Conservation (phyloP, 2,329 filamentous ascomycete genomes). For the Fusarium cyanostomum region DNA sequence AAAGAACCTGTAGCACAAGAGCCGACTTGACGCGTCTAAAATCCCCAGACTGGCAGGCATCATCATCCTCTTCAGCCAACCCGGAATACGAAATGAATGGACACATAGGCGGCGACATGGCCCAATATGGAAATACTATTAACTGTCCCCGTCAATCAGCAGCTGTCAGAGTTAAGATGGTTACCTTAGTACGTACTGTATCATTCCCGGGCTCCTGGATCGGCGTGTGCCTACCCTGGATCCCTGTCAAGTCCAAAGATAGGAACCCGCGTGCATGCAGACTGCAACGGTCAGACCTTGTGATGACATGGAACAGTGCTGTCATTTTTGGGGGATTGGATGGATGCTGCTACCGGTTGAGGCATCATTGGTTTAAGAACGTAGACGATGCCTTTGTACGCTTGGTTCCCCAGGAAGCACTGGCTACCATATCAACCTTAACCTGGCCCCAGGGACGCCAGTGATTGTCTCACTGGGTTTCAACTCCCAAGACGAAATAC, state of each 20-base stretch:
- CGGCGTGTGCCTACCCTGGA: neutral
- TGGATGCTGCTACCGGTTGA: too few relatives aligned
- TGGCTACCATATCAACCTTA: too few relatives aligned
- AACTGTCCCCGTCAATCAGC: neutral
- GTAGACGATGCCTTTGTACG: too few relatives aligned
- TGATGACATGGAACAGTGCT: neutral
- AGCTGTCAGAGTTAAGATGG: neutral
- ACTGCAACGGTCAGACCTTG: conserved; percentile 6
- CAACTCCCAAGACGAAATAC: too few relatives aligned
- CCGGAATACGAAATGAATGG: neutral
- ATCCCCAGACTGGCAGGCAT: neutral
- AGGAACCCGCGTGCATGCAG: conserved; percentile 17
- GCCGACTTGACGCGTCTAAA: neutral
- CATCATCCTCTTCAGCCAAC: neutral
- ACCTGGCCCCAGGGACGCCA: too few relatives aligned
- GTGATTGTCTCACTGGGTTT: too few relatives aligned
- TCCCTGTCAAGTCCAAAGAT: neutral
- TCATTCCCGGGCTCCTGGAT: neutral
- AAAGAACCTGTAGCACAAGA: neutral
- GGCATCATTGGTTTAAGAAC: too few relatives aligned
- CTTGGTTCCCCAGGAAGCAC: too few relatives aligned
- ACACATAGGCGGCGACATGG: neutral
- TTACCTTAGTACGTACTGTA: too few relatives aligned
- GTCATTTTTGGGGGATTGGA: too few relatives aligned
- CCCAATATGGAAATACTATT: neutral